Percentiles rank a stretch among this genome's conserved stretches.
These are phyloP conservation scores for Eucalyptus cloeziana DNA, from an alignment of 345 rosid genomes.

Conservation along the genomic window DNA sequence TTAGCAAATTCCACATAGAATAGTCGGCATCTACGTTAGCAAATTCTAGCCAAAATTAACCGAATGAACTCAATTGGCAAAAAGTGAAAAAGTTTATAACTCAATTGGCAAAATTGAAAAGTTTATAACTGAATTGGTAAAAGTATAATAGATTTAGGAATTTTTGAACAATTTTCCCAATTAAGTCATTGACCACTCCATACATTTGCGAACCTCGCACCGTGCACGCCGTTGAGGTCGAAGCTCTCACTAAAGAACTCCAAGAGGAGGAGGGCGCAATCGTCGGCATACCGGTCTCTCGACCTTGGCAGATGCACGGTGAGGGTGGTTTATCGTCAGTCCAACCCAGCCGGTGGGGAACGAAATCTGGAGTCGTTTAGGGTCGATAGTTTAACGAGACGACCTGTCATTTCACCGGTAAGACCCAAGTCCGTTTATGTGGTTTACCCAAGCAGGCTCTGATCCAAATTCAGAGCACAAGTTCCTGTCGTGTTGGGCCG, in stretches of 20 bases:
- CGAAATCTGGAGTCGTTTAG: not conserved
- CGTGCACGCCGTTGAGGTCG: not conserved
- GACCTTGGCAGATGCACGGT: not conserved
- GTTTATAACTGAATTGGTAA: rapidly evolving
- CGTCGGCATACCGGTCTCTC: not conserved
- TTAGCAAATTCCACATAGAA: rapidly evolving
- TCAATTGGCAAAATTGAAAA: rapidly evolving
- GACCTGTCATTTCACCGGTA: not conserved
- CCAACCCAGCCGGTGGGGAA: not conserved
- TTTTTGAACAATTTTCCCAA: not conserved
- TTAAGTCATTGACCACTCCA: not conserved
- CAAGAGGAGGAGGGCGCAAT: not conserved
- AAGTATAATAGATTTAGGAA: rapidly evolving
- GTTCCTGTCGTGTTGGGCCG: not conserved
- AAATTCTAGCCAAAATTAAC: rapidly evolving
- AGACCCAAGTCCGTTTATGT: not conserved
- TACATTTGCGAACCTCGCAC: not conserved
- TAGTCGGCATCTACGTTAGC: rapidly evolving
- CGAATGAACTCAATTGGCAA: rapidly evolving
- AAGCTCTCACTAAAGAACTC: not conserved
- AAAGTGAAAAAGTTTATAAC: rapidly evolving
- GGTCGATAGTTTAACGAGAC: not conserved
- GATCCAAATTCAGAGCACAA: not conserved
- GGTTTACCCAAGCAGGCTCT: not conserved
- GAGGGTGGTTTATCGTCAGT: not conserved